Conservation (phyloP, 2,329 filamentous ascomycete genomes). For the Pyricularia grisea region DNA sequence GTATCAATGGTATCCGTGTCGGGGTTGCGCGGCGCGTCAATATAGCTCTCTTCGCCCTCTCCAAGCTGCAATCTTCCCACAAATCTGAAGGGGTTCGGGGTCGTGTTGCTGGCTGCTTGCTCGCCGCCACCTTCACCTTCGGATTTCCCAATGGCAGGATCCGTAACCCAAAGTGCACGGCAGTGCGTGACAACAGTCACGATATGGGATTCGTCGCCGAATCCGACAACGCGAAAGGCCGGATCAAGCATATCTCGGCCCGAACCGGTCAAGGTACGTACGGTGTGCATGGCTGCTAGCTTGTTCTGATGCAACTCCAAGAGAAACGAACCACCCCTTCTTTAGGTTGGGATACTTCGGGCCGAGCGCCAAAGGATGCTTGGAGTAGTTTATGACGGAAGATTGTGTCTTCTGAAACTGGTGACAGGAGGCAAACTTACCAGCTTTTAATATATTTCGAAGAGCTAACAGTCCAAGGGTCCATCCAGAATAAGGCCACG, state of each 20-base stretch:
- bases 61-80: background rate
- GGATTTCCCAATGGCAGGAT: background rate
- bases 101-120: background rate
- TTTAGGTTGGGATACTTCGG: background rate
- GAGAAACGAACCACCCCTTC: background rate
- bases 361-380: too few relatives aligned
- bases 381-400: background rate
- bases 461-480: background rate
- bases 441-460: background rate
- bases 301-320: background rate
- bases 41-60: background rate
- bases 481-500: background rate
- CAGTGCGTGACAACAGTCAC: background rate
- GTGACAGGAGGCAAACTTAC: background rate
- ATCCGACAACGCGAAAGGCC: background rate
- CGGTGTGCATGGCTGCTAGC: background rate
- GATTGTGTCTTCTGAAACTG: background rate
- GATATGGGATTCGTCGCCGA: background rate
- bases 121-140: background rate
- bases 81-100: background rate
- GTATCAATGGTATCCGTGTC: background rate
- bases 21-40: background rate
- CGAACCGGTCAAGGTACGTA: background rate
- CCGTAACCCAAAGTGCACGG: background rate
- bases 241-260: background rate